A percentile compares a stretch with the other conserved stretches of the same genome.
Evolutionary conservation across 306 rosid species (phyloP).

Genomic region (Sphenostylis stenocarpa): DNA sequence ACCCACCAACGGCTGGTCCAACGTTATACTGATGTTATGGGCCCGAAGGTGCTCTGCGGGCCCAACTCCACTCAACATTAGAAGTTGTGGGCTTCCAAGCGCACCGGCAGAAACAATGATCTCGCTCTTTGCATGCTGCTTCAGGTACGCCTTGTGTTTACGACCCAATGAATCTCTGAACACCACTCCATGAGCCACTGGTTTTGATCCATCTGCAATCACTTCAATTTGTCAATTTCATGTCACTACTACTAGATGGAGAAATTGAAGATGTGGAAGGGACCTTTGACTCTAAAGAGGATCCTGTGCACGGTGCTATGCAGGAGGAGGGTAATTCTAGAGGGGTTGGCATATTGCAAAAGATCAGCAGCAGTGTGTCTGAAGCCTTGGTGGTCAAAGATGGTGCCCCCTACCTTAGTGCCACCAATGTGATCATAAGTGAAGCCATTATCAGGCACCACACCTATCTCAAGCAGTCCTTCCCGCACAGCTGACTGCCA

Average conservation of each 20-base stretch:
- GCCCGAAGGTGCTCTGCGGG: slow-evolving; percentile 48
- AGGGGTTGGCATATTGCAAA: slow-evolving; percentile 59
- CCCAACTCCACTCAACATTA: slow-evolving; percentile 76
- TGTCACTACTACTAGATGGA: no score
- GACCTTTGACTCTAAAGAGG: slow-evolving; percentile 49
- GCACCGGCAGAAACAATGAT: slow-evolving; percentile 68
- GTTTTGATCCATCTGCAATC: slow-evolving; percentile 45
- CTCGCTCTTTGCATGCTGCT: slow-evolving; percentile 36
- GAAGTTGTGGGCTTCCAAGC: slow-evolving; percentile 80
- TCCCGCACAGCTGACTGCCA: slow-evolving; percentile 75
- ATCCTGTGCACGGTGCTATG: slow-evolving; percentile 63
- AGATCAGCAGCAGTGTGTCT: slow-evolving; percentile 82
- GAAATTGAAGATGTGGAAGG: background rate
- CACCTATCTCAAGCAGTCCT: slow-evolving; percentile 57
- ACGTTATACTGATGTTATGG: slow-evolving; percentile 47
- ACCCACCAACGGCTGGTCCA: slow-evolving; percentile 67
- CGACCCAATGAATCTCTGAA: slow-evolving; percentile 49
- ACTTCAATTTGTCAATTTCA: background rate
- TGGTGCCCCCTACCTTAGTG: slow-evolving; percentile 82
- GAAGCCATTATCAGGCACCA: slow-evolving; percentile 69
- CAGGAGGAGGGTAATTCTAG: slow-evolving; percentile 47
- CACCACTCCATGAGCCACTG: slow-evolving; percentile 57
- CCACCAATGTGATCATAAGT: slow-evolving; percentile 74
- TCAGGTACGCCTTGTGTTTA: slow-evolving; percentile 57
- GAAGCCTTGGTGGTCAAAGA: slow-evolving; percentile 53